A percentile compares a stretch with the other conserved stretches of the same genome.
Evolutionary conservation across 225 moss, liverwort and hornwort species (phyloP).

Genomic region (Asterella californica): DNA sequence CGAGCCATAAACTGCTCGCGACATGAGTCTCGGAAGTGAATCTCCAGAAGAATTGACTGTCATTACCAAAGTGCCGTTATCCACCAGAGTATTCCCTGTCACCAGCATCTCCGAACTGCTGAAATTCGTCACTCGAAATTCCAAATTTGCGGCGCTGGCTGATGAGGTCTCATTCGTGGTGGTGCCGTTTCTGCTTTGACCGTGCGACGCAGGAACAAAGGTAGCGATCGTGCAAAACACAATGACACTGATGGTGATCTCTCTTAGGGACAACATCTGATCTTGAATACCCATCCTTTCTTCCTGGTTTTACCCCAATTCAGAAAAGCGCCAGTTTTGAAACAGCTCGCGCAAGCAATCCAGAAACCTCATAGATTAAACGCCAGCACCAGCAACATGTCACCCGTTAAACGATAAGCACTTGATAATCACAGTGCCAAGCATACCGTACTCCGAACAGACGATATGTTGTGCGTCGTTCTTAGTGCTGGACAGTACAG

Average conservation of each 20-base stretch:
- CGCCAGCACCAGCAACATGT: too few relatives aligned
- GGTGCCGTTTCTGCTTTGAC: not conserved
- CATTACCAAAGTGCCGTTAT: not conserved
- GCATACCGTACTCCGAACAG: too few relatives aligned
- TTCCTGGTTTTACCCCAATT: not conserved
- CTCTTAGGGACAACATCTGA: not conserved
- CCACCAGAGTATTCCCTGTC: not conserved
- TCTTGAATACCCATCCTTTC: not conserved
- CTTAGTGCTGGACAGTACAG: too few relatives aligned
- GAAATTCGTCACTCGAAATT: not conserved
- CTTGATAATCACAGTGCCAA: too few relatives aligned
- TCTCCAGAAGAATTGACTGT: not conserved
- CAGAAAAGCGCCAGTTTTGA: too few relatives aligned
- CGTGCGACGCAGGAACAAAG: not conserved
- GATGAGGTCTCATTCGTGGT: not conserved
- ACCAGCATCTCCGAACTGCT: not conserved
- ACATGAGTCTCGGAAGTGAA: not conserved
- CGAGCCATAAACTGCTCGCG: conserved; percentile 8
- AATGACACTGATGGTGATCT: not conserved
- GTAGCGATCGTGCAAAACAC: not conserved
- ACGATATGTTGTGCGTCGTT: too few relatives aligned
- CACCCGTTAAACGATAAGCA: too few relatives aligned
- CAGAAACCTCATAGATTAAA: too few relatives aligned
- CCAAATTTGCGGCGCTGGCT: not conserved
- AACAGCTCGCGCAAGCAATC: too few relatives aligned